Conservation (phyloP, 2,329 filamentous ascomycete genomes). For the Diaporthe destruens region DNA sequence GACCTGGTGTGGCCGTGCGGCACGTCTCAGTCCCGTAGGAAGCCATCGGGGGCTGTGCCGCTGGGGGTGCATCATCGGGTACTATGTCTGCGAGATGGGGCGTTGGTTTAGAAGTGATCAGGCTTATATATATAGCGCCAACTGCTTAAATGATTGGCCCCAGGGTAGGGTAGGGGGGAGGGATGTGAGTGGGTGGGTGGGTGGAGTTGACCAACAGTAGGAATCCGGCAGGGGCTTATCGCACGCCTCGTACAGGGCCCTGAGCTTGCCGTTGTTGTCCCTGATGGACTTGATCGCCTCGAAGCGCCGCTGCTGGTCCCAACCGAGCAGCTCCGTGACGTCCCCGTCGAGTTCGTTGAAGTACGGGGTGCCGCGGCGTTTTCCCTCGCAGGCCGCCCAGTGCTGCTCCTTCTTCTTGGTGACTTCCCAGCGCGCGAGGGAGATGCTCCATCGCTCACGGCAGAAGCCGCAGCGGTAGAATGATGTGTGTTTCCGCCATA, state of each 20-base stretch:
- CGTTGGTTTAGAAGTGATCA: neutral
- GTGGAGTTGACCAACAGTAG: constrained; percentile 9
- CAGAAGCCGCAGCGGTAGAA: constrained; percentile 11
- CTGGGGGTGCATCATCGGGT: neutral
- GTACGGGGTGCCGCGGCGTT: neutral
- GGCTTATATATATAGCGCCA: too few species aligned
- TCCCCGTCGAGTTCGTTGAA: neutral
- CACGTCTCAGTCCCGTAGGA: too few species aligned
- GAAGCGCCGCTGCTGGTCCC: constrained; percentile 9
- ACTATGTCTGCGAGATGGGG: neutral
- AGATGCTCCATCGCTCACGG: neutral
- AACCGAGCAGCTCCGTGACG: neutral
- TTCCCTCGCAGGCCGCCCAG: neutral
- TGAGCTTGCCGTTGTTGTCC: neutral
- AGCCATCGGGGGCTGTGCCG: neutral
- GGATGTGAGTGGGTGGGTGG: too few species aligned
- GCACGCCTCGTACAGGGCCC: constrained; percentile 13
- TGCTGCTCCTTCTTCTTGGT: neutral
- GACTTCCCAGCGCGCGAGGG: neutral
- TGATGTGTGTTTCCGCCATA: constrained; percentile 20
- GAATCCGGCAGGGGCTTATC: neutral
- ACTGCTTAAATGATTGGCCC: too few species aligned
- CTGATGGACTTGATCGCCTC: neutral
- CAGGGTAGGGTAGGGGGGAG: neutral
- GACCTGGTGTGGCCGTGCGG: neutral